Evolutionary conservation across 169 alveolate genomes (phyloP).

Genomic region (Eimeria acervulina): DNA sequence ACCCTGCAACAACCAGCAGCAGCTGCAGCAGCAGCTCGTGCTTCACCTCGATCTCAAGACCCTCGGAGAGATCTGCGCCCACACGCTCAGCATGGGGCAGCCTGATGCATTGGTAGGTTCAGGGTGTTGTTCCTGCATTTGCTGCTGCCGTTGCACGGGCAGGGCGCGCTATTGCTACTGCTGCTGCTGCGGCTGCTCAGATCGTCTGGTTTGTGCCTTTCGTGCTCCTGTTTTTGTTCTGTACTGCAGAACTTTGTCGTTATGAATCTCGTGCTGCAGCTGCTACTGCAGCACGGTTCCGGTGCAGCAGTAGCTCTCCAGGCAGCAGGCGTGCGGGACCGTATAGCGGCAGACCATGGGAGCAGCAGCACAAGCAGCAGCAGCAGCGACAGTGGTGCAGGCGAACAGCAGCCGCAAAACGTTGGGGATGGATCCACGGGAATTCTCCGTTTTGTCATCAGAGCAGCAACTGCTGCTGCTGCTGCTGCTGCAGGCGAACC

Average conservation of each 20-base stretch:
- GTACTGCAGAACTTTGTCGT: constrained; percentile 55
- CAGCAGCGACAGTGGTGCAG: not conserved
- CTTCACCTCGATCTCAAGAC: constrained; percentile 19
- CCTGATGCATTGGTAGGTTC: constrained; percentile 46
- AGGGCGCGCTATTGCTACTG: not conserved
- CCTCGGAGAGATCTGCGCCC: constrained; percentile 64
- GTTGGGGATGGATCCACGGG: not conserved
- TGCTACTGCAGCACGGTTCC: constrained; percentile 55
- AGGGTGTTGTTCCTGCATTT: not conserved
- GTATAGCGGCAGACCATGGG: not conserved
- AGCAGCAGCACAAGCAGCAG: constrained; percentile 38
- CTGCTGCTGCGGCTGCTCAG: not conserved
- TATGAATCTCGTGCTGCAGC: constrained; percentile 72
- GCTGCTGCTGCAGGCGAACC: constrained; percentile 50
- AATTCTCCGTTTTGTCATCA: not conserved
- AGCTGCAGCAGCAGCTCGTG: constrained; percentile 31
- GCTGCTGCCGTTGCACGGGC: not conserved
- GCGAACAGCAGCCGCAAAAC: constrained; percentile 7
- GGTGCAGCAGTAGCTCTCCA: constrained; percentile 66
- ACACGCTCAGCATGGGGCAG: constrained; percentile 16
- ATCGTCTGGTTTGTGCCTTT: not conserved
- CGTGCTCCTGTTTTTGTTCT: not conserved
- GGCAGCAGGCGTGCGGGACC: constrained; percentile 73
- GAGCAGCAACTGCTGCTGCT: constrained; percentile 19
- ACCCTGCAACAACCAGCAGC: constrained; percentile 18